Conservation (phyloP, 495 filamentous ascomycete genomes). For the Neurospora intermedia region DNA sequence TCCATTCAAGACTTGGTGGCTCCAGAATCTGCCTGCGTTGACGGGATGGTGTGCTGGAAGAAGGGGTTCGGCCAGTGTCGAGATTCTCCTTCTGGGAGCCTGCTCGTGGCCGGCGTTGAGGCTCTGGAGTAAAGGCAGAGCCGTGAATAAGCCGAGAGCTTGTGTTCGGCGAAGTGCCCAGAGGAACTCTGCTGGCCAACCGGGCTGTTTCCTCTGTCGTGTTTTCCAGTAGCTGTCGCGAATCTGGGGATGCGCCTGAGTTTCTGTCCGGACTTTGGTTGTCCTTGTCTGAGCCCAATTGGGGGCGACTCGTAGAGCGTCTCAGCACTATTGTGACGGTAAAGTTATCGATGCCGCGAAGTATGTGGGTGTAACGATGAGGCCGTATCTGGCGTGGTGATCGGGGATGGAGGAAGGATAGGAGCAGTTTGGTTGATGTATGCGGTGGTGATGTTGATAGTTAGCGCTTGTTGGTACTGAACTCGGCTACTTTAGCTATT, state of each 20-base stretch:
- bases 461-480: neutral
- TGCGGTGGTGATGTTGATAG: neutral
- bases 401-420: neutral
- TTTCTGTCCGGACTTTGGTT: neutral
- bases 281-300: neutral
- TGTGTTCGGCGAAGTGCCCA: neutral
- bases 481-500: neutral
- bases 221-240: neutral
- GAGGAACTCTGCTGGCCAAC: neutral
- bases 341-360: neutral
- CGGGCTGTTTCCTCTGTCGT: neutral
- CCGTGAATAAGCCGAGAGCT: neutral
- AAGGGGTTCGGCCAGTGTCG: neutral
- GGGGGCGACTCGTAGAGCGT: neutral
- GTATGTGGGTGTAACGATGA: neutral
- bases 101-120: neutral
- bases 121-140: neutral
- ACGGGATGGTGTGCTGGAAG: neutral
- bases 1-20: neutral
- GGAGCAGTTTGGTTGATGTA: neutral
- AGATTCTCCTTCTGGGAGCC: neutral
- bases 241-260: neutral
- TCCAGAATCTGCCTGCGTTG: neutral
- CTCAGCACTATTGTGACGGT: neutral
- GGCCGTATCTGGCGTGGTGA: neutral